Percentiles rank a stretch among this genome's conserved stretches.
Evolutionary conservation across 1,139 yeast genomes (phyloP).

Genomic region (Suhomyces taliae): DNA sequence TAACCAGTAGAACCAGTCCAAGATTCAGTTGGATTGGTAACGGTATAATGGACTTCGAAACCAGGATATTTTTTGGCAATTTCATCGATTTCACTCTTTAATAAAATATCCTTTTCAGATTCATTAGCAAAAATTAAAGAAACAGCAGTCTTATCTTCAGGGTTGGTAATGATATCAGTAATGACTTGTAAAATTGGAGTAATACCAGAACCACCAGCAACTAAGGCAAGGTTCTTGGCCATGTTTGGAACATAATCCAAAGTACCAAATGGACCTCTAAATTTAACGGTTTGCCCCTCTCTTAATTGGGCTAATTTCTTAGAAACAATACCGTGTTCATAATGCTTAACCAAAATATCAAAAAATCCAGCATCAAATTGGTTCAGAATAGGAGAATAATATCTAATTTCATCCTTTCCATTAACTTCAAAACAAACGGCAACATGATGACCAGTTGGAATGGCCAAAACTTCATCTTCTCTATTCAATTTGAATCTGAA

Average conservation of each 20-base stretch:
- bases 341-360: slow-evolving; percentile 73
- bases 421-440: slow-evolving; percentile 59
- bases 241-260: slow-evolving; percentile 60
- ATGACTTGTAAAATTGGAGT: slow-evolving; percentile 75
- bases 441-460: slow-evolving; percentile 75
- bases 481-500: slow-evolving; percentile 66
- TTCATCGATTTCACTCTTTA: slow-evolving; percentile 70
- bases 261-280: slow-evolving; percentile 78
- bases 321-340: slow-evolving; percentile 67
- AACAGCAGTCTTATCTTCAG: slow-evolving; percentile 61
- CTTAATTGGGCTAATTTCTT: slow-evolving; percentile 59
- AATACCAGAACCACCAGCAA: slow-evolving; percentile 85
- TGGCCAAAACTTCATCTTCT: slow-evolving; percentile 58
- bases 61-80: slow-evolving; percentile 61
- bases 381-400: slow-evolving; percentile 74
- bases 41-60: slow-evolving; percentile 53
- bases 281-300: slow-evolving; percentile 66
- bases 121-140: slow-evolving; percentile 69
- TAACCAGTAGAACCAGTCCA: slow-evolving; percentile 65
- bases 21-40: slow-evolving; percentile 31
- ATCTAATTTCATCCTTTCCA: slow-evolving; percentile 63
- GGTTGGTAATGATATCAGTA: slow-evolving; percentile 62
- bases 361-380: slow-evolving; percentile 70
- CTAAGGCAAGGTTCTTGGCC: slow-evolving; percentile 61
- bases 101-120: slow-evolving; percentile 68